phyloP scores from a whole-genome alignment of 2,329 filamentous ascomycete genomes.

The Beauveria scarabaeidicola region DNA sequence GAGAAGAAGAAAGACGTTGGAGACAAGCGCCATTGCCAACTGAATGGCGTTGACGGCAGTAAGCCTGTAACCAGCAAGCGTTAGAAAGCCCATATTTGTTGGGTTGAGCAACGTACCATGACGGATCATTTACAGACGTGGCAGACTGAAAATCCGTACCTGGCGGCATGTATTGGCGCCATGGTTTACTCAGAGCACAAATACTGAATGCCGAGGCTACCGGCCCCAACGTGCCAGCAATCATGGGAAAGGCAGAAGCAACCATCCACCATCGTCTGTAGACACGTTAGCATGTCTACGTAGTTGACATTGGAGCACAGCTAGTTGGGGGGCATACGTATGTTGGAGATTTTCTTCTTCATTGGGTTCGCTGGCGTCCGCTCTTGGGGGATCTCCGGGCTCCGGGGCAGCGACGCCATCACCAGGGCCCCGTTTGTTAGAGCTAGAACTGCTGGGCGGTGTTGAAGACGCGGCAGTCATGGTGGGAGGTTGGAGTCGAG shows the following conservation, averaged over 20 bases:
- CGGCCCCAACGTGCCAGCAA: constrained; percentile 77
- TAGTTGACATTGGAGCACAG: not conserved
- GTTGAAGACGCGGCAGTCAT: not conserved
- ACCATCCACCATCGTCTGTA: constrained; percentile 55
- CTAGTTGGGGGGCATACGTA: not conserved
- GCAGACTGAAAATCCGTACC: constrained; percentile 41
- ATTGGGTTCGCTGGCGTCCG: not conserved
- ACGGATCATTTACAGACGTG: constrained; percentile 53
- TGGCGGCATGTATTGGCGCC: constrained; percentile 53
- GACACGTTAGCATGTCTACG: not conserved
- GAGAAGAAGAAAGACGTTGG: constrained; percentile 74
- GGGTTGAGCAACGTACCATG: constrained; percentile 43
- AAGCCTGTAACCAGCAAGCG: constrained; percentile 39
- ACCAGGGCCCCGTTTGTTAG: not conserved
- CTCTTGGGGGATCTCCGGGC: not conserved
- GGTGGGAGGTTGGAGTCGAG: not conserved
- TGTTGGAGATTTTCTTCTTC: constrained; percentile 5
- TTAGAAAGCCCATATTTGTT: not conserved
- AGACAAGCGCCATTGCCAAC: constrained; percentile 63
- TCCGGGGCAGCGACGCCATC: not conserved
- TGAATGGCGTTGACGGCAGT: constrained; percentile 70
- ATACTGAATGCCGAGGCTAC: constrained; percentile 84
- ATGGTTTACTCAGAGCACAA: constrained; percentile 71
- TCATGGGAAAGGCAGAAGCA: constrained; percentile 61
- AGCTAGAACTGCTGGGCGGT: not conserved